Conservation (phyloP, 768 basidiomycete genomes). For the Panaeolus cyanescens region DNA sequence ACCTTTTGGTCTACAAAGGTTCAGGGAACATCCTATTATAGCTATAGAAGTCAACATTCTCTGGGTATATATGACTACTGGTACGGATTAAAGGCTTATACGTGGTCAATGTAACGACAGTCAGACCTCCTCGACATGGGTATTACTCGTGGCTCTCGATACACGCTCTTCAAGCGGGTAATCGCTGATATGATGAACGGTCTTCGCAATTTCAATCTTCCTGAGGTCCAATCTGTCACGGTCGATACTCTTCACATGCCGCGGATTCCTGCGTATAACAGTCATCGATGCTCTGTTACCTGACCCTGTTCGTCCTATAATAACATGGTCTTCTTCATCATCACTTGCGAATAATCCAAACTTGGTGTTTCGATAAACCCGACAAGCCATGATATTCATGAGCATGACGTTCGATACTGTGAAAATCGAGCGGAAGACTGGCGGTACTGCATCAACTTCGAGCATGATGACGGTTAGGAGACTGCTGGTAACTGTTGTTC, state of each 20-base stretch:
- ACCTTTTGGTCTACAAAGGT: too few relatives aligned
- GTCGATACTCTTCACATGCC: neutral
- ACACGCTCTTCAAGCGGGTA: neutral
- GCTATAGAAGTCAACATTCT: neutral
- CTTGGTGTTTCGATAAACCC: conserved; percentile 17
- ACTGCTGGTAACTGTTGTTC: conserved; percentile 8
- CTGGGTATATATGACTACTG: too few relatives aligned
- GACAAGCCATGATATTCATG: conserved; percentile 17
- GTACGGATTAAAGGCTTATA: too few relatives aligned
- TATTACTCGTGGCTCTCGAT: neutral
- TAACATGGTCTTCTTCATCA: neutral
- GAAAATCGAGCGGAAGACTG: conserved; percentile 1
- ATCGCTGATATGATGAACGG: neutral
- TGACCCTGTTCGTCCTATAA: neutral
- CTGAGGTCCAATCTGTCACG: neutral
- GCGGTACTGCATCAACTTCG: neutral
- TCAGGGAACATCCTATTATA: too few relatives aligned
- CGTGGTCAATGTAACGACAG: too few relatives aligned
- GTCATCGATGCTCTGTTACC: neutral
- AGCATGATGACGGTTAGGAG: conserved; percentile 10
- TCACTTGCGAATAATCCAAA: conserved; percentile 7
- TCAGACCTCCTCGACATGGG: neutral
- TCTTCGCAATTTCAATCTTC: neutral
- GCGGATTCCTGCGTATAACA: neutral
- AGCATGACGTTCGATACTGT: conserved; percentile 10